Conservation (phyloP, 805 yeast genomes). For the Saccharomycopsis sp. region DNA sequence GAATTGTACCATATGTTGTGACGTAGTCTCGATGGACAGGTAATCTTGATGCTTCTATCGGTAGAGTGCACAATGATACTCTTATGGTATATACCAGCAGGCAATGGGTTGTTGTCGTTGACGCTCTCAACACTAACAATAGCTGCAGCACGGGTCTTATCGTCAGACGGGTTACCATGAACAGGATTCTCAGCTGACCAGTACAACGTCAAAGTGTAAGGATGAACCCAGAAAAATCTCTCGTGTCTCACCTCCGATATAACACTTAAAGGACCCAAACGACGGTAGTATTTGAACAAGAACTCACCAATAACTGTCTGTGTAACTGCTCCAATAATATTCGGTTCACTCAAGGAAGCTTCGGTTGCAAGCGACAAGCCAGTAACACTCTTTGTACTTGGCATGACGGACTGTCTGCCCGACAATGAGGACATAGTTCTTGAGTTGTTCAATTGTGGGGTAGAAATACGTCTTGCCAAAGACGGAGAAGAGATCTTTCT, state of each 20-base stretch:
- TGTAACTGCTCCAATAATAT: conserved; percentile 78
- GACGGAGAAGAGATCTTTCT: conserved; percentile 9
- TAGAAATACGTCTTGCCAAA: conserved; percentile 5
- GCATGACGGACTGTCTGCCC: conserved; percentile 22
- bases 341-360: conserved; percentile 58
- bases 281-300: conserved; percentile 76
- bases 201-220: conserved; percentile 81
- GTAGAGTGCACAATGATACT: conserved; percentile 67
- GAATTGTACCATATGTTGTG: conserved; percentile 92
- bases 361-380: conserved; percentile 42
- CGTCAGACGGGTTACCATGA: conserved; percentile 55
- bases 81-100: conserved; percentile 83
- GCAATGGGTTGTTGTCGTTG: conserved; percentile 78
- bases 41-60: conserved; percentile 61
- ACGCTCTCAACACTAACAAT: conserved; percentile 74
- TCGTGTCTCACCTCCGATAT: conserved; percentile 80
- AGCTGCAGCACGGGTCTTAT: conserved; percentile 71
- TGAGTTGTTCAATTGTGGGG: conserved; percentile 8
- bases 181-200: conserved; percentile 86
- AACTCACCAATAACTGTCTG: conserved; percentile 94
- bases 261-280: conserved; percentile 62
- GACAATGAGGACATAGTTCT: conserved; percentile 18
- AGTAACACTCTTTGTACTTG: conserved; percentile 28
- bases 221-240: conserved; percentile 94
- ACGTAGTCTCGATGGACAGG: conserved; percentile 81